These are phyloP conservation scores for Talaromyces amestolkiae DNA, from an alignment of 2,329 filamentous ascomycete species.

Conservation along the genomic window DNA sequence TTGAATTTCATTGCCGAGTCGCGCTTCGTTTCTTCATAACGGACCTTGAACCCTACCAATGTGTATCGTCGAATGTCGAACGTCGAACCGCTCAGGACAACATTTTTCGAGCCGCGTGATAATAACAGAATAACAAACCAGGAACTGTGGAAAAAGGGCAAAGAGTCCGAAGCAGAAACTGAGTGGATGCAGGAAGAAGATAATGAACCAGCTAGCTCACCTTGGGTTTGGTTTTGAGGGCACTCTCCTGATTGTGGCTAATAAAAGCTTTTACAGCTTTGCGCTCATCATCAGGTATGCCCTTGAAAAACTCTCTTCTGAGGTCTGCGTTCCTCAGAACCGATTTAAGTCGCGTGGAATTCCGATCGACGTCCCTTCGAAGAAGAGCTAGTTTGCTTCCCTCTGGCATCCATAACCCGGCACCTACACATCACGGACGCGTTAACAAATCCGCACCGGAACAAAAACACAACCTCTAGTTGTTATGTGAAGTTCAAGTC, in stretches of 20 bases:
- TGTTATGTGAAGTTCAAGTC: background rate
- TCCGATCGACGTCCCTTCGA: conserved; percentile 71
- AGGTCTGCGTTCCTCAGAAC: conserved; percentile 63
- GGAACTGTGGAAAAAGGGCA: background rate
- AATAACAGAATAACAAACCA: background rate
- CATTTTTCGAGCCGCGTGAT: background rate
- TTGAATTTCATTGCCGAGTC: background rate
- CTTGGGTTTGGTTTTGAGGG: conserved; percentile 83
- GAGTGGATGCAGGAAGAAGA: background rate
- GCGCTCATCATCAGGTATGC: conserved; percentile 54
- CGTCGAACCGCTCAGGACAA: background rate
- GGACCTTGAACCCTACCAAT: background rate
- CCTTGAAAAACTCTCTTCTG: conserved; percentile 63
- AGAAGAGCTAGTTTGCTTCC: conserved; percentile 63
- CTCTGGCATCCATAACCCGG: conserved; percentile 79
- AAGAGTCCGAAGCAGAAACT: background rate
- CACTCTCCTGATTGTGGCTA: conserved; percentile 66
- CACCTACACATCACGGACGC: conserved; percentile 51
- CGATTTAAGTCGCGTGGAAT: conserved; percentile 66
- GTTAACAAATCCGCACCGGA: background rate
- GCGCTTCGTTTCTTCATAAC: background rate
- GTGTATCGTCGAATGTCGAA: background rate
- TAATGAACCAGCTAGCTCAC: conserved; percentile 47
- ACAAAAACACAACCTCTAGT: background rate
- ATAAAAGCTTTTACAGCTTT: conserved; percentile 69